phyloP scores from a whole-genome alignment of 1,139 yeast species.

The Pneumocystis canis region DNA sequence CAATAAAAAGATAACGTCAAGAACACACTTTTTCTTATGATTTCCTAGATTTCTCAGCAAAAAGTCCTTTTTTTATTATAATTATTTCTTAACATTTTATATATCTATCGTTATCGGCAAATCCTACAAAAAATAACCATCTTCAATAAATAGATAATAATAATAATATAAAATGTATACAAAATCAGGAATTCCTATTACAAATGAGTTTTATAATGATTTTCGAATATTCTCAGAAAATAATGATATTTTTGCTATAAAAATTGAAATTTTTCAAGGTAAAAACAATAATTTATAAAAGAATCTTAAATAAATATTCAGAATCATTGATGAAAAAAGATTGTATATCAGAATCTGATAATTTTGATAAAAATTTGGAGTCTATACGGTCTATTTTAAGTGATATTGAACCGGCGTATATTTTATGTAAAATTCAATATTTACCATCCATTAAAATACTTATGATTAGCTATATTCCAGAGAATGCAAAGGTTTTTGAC shows the following conservation, averaged over 20 bases:
- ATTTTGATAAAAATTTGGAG: constrained; percentile 26
- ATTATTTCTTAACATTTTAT: no score
- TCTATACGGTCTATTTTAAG: constrained; percentile 27
- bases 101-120: no score
- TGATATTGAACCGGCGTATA: constrained; percentile 45
- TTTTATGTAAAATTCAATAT: constrained; percentile 34
- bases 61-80: no score
- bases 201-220: not conserved
- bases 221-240: not conserved
- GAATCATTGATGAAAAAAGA: not conserved
- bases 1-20: not conserved
- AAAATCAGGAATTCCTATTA: not conserved
- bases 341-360: not conserved
- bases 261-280: not conserved
- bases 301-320: not conserved
- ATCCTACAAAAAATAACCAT: no score
- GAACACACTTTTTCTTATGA: no score
- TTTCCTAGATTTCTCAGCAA: no score
- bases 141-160: not conserved
- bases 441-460: constrained; percentile 25
- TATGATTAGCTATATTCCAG: constrained; percentile 79
- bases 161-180: not conserved
- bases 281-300: not conserved
- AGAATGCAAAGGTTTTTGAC: constrained; percentile 38
- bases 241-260: not conserved